Evolutionary conservation across 192 early-diverging fungal species (phyloP).

Genomic region (Allomyces javanicus): DNA sequence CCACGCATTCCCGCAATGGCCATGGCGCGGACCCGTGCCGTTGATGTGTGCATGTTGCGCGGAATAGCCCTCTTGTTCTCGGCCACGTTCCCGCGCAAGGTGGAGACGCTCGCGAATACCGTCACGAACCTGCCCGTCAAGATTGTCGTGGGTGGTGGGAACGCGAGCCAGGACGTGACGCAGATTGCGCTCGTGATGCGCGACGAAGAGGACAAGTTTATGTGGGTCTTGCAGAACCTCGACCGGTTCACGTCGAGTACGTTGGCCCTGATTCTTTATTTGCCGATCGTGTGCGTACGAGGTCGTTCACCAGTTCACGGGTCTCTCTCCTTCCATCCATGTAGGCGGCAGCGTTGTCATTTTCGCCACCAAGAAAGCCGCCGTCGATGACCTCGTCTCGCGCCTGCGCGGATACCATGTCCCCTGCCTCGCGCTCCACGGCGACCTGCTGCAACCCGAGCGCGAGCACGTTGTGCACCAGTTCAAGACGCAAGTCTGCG

Average conservation of each 20-base stretch:
- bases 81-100: conserved; percentile 53
- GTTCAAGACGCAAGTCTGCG: conserved; percentile 36
- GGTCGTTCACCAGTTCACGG: too few species aligned
- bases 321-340: too few species aligned
- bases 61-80: conserved; percentile 45
- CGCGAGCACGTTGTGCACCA: conserved; percentile 51
- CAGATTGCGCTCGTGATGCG: conserved; percentile 39
- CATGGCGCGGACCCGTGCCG: too few species aligned
- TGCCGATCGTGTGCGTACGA: neutral
- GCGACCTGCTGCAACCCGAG: conserved; percentile 54
- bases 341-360: conserved; percentile 48
- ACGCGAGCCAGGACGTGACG: conserved; percentile 53
- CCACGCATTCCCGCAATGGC: too few species aligned
- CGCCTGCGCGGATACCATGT: conserved; percentile 38
- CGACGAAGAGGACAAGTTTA: conserved; percentile 52
- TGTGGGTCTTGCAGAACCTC: conserved; percentile 45
- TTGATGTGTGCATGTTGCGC: too few species aligned
- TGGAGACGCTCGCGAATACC: conserved; percentile 50
- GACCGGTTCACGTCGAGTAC: conserved; percentile 28
- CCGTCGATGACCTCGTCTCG: conserved; percentile 43
- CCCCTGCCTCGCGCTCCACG: conserved; percentile 42
- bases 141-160: conserved; percentile 50
- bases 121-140: conserved; percentile 49
- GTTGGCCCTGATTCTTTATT: neutral
- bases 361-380: conserved; percentile 53